These are phyloP conservation scores for Lasiodiplodia hormozganensis DNA, from an alignment of 2,329 filamentous ascomycete species.

Conservation along the genomic window DNA sequence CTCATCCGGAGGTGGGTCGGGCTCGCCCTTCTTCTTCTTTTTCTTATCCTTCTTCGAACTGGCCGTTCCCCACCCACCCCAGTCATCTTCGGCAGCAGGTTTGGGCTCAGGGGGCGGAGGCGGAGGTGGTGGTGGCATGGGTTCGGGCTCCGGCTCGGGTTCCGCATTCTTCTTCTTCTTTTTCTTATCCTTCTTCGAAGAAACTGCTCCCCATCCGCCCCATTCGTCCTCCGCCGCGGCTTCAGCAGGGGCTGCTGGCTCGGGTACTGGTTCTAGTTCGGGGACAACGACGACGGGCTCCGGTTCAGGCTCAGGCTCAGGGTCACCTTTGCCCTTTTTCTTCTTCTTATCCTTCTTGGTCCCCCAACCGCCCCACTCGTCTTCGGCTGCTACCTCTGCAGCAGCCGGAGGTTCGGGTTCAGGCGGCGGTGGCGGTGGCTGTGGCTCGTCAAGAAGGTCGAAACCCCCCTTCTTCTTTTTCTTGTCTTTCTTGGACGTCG, in stretches of 20 bases:
- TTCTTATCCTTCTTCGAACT: slow-evolving; percentile 34
- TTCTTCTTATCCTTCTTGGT: slow-evolving; percentile 30
- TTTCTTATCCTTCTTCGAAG: slow-evolving; percentile 46
- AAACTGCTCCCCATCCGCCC: slow-evolving; percentile 10
- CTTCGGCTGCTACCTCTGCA: slow-evolving; percentile 31
- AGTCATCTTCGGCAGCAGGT: slow-evolving; percentile 36
- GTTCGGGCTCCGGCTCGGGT: slow-evolving; percentile 31
- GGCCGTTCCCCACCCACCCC: slow-evolving; percentile 18
- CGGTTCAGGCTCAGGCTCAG: slow-evolving; percentile 21
- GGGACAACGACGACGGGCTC: slow-evolving; percentile 10
- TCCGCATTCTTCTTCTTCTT: slow-evolving; percentile 51
- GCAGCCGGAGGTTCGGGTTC: slow-evolving; percentile 36
- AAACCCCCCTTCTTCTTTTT: slow-evolving; percentile 44
- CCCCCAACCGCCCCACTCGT: not conserved
- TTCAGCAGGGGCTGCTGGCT: not conserved
- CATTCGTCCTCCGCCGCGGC: slow-evolving; percentile 12
- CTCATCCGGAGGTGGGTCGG: slow-evolving; percentile 1
- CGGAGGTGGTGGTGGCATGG: slow-evolving; percentile 33
- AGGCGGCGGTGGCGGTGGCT: slow-evolving; percentile 27
- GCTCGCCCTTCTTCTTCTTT: slow-evolving; percentile 34
- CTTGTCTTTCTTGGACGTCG: slow-evolving; percentile 38
- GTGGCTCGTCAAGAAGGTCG: slow-evolving; percentile 27
- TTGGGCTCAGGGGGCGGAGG: slow-evolving; percentile 35
- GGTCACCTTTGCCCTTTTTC: slow-evolving; percentile 27
- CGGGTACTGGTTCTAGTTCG: slow-evolving; percentile 22